Conservation (phyloP, 148 eudicot genomes). For the Heliamphora exappendiculata region DNA sequence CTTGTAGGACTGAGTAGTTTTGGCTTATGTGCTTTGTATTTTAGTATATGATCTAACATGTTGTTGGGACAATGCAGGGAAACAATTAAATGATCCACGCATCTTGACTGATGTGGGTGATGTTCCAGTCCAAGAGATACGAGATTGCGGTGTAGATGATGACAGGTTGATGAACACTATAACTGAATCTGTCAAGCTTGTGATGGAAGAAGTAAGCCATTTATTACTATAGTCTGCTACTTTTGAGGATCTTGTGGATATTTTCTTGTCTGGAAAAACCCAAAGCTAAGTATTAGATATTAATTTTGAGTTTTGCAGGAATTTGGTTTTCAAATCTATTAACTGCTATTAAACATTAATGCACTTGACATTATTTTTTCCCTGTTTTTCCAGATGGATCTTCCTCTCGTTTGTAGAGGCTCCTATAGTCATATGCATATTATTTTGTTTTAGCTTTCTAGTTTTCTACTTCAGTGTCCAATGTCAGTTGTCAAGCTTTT, state of each 20-base stretch:
- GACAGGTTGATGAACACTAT: conserved; percentile 78
- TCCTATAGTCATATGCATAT: not conserved
- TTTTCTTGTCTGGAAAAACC: not conserved
- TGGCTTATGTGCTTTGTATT: not conserved
- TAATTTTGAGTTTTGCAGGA: not conserved
- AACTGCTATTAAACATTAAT: not conserved
- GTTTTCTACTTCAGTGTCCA: not conserved
- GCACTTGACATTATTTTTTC: not conserved
- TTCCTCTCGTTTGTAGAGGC: not conserved
- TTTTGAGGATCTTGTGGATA: not conserved
- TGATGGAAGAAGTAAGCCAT: conserved; percentile 79
- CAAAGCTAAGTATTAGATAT: not conserved
- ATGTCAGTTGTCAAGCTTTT: not conserved
- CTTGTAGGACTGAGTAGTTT: not conserved
- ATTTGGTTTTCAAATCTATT: not conserved
- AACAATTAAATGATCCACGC: conserved; percentile 73
- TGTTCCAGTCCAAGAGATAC: conserved; percentile 88
- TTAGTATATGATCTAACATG: too few relatives aligned
- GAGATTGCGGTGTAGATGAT: conserved; percentile 92
- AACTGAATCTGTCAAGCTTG: conserved; percentile 81
- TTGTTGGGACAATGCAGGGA: conserved; percentile 47
- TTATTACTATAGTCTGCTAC: not conserved
- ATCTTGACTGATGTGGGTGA: conserved; percentile 96
- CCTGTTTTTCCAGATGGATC: not conserved
- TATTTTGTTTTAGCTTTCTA: not conserved